Evolutionary conservation across 352 stramenopile genomes (phyloP).

Genomic region (Poterioochromonas sp.): DNA sequence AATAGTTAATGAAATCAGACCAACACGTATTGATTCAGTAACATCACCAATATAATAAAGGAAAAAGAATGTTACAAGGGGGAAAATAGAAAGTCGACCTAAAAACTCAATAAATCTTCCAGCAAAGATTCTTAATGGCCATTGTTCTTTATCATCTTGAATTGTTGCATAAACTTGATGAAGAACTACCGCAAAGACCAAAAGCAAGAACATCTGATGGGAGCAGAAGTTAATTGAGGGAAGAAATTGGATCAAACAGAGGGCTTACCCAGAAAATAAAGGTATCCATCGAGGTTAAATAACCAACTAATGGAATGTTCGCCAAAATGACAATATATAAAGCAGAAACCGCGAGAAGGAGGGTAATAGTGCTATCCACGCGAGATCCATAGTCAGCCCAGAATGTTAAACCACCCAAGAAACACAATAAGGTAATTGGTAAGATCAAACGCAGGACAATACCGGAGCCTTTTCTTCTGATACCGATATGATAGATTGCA

Average conservation of each 20-base stretch:
- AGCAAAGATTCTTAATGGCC: too few relatives aligned
- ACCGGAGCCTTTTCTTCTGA: not conserved
- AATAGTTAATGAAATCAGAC: too few relatives aligned
- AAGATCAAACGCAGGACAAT: not conserved
- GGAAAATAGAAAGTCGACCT: not conserved
- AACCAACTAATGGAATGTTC: conserved; percentile 16
- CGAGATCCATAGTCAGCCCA: not conserved
- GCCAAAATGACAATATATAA: conserved; percentile 20
- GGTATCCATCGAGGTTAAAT: not conserved
- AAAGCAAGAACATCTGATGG: not conserved
- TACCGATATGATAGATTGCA: not conserved
- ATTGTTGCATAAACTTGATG: too few relatives aligned
- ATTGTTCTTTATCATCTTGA: too few relatives aligned
- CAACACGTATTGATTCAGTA: too few relatives aligned
- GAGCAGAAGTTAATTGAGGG: too few relatives aligned
- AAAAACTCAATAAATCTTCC: not conserved
- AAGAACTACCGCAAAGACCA: not conserved
- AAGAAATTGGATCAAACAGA: too few relatives aligned
- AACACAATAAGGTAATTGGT: not conserved
- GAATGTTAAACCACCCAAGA: not conserved
- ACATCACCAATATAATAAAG: too few relatives aligned
- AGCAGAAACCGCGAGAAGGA: not conserved
- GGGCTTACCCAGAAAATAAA: not conserved
- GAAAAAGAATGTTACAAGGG: too few relatives aligned
- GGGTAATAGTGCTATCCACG: not conserved